Percentiles rank a stretch among this genome's conserved stretches.
Evolutionary conservation across 2,329 filamentous ascomycete species (phyloP).

Genomic region (Capronia epimyces): DNA sequence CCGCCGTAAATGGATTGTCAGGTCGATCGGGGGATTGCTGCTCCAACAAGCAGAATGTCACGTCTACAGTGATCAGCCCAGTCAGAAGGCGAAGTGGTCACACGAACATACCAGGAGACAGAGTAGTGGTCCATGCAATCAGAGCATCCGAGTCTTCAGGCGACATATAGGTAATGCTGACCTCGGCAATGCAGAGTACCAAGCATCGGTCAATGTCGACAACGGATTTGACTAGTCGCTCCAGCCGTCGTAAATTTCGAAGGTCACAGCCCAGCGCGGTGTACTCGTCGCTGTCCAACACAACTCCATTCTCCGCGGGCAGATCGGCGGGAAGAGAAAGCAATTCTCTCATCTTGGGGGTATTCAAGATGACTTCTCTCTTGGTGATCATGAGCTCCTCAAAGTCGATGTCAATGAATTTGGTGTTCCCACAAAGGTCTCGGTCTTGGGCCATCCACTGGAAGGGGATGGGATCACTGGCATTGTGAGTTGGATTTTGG

Average conservation of each 20-base stretch:
- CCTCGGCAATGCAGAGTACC: constrained; percentile 79
- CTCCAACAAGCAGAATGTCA: constrained; percentile 79
- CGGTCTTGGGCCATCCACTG: constrained; percentile 67
- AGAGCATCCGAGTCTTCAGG: constrained; percentile 65
- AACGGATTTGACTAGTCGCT: constrained; percentile 54
- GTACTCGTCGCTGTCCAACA: constrained; percentile 27
- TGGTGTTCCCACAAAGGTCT: constrained; percentile 34
- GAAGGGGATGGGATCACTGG: constrained; percentile 80
- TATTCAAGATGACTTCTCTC: constrained; percentile 26
- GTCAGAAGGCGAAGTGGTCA: not conserved
- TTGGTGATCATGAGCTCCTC: constrained; percentile 28
- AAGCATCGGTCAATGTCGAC: constrained; percentile 54
- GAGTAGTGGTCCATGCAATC: constrained; percentile 68
- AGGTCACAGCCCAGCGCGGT: constrained; percentile 40
- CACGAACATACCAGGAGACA: constrained; percentile 57
- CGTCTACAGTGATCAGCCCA: constrained; percentile 38
- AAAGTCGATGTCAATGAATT: constrained; percentile 29
- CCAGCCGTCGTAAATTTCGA: constrained; percentile 58
- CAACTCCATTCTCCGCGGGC: constrained; percentile 9
- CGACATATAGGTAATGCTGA: constrained; percentile 88
- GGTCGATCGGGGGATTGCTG: constrained; percentile 75
- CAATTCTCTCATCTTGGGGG: constrained; percentile 25
- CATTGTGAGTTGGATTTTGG: constrained; percentile 3
- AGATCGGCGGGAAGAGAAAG: constrained; percentile 13
- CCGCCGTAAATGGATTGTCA: constrained; percentile 66